Evolutionary conservation across 148 eudicot genomes (phyloP).

Genomic region (Nepenthes gracilis): DNA sequence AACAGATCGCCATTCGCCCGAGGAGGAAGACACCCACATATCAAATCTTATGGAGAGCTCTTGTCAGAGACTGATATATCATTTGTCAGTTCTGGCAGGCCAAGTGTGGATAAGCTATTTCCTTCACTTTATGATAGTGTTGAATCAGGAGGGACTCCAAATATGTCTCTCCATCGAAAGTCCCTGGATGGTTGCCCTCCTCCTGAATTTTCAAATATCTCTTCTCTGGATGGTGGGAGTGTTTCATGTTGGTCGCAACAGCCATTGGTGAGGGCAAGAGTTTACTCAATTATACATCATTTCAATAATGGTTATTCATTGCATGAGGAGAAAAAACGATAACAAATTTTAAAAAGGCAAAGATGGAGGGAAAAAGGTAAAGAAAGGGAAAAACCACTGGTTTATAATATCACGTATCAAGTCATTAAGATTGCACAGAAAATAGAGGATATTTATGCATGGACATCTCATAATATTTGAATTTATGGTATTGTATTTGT

Average conservation of each 20-base stretch:
- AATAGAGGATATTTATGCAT: too few relatives aligned
- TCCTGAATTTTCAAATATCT: constrained; percentile 23
- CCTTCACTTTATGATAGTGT: constrained; percentile 27
- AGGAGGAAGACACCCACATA: constrained; percentile 44
- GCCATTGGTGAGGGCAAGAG: constrained; percentile 14
- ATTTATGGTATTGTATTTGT: too few relatives aligned
- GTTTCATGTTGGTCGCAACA: constrained; percentile 7
- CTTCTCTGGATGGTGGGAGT: constrained; percentile 18
- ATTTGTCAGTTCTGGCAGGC: constrained; percentile 55
- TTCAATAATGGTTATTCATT: background rate
- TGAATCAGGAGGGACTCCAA: constrained; percentile 20
- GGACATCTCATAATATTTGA: background rate
- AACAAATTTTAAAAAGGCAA: too few relatives aligned
- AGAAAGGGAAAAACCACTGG: too few relatives aligned
- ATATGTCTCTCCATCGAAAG: constrained; percentile 24
- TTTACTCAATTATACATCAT: background rate
- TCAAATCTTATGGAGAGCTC: constrained; percentile 51
- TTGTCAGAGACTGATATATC: constrained; percentile 57
- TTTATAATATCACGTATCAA: too few relatives aligned
- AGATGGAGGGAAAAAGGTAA: too few relatives aligned
- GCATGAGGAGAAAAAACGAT: background rate
- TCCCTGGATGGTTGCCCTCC: constrained; percentile 20
- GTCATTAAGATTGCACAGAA: too few relatives aligned
- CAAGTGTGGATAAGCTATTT: constrained; percentile 34
- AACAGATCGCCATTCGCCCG: constrained; percentile 70